phyloP scores from a whole-genome alignment of 139 green algal species.

The Micractinium sp. region DNA sequence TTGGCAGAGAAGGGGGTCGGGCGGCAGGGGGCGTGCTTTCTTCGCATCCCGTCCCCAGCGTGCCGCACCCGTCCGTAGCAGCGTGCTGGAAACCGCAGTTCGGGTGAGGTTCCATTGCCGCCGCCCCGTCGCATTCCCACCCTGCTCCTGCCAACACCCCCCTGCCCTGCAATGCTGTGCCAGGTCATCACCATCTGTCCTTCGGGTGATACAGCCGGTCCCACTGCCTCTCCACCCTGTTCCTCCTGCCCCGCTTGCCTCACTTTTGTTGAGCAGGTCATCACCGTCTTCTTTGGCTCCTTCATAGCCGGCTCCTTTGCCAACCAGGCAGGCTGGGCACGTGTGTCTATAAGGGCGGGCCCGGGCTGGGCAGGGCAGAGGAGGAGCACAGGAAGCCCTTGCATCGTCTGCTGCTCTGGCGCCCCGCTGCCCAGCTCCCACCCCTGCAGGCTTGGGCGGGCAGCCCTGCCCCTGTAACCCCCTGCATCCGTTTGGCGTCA shows the following conservation, averaged over 20 bases:
- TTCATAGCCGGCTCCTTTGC: slow-evolving; percentile 60
- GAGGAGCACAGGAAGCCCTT: neutral
- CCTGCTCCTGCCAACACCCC: too few species aligned
- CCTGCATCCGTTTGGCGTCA: too few species aligned
- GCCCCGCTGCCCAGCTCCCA: neutral
- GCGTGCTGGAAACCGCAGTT: neutral
- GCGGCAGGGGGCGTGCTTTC: too few species aligned
- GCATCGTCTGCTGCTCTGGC: neutral
- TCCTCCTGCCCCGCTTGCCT: too few species aligned
- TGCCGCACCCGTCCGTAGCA: neutral
- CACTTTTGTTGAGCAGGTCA: too few species aligned
- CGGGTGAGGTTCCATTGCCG: too few species aligned
- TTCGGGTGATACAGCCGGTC: neutral
- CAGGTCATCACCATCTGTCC: neutral
- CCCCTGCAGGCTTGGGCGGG: too few species aligned
- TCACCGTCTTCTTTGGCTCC: slow-evolving; percentile 71
- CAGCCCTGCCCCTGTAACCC: too few species aligned
- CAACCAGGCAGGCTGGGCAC: neutral
- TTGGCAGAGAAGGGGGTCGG: too few species aligned
- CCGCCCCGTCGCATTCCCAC: too few species aligned
- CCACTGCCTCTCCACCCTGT: too few species aligned
- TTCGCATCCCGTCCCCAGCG: too few species aligned
- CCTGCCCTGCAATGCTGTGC: neutral
- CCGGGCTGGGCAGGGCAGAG: neutral
- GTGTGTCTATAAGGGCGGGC: neutral